Evolutionary conservation across 208 protist species (phyloP), one percentile per base, ranked within the genome.

Genomic region (Trypanosoma platydactyli): DNA sequence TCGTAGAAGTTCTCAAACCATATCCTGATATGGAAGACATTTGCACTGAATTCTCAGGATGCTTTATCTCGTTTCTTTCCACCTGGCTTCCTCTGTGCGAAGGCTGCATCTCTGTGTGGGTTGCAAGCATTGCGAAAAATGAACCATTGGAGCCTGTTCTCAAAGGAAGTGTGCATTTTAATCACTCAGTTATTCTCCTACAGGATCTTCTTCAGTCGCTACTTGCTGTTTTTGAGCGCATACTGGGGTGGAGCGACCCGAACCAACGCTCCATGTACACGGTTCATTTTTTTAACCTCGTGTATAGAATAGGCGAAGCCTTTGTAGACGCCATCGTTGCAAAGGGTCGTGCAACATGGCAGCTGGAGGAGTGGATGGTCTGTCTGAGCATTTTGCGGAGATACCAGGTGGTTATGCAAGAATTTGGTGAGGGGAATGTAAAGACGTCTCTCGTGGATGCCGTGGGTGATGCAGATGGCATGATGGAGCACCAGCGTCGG

Each of bases 1-100:
- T 66, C 12, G 35, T 57, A 16, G 61, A 33, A 29, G 18, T 66
- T 20, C 29, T 66, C 9, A 35, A 48, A n/a, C 1, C 15, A 11
- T 30, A 66, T 11, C 7, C 29, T 42, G 9, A 29, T 30, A 48
- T 41, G 24, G n/a, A 13, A 1, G 25, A 25, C 20, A 33, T 66
- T 18, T 66, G 61, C 27, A 12, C 22, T n/a, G 49, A 56, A 1
- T 48, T 66, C 5, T 38, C 30, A 20, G n/a, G 35, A 18, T 66
- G 49, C 16, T 66, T 55, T 48, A 38, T 18, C 1, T 12, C 15
- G 24, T 66, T 66, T 29, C 27, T 57, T 4, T 66, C 61, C 0
- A 57, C 5, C 29, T 66, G 61, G 61, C 56, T 66, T 66, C 49
- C 61, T 2, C 38, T 66, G 11, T 66, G 61, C 30, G 61, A 66